phyloP scores from a whole-genome alignment of 1,139 yeast genomes.

The Lodderomyces metapsilosis region DNA sequence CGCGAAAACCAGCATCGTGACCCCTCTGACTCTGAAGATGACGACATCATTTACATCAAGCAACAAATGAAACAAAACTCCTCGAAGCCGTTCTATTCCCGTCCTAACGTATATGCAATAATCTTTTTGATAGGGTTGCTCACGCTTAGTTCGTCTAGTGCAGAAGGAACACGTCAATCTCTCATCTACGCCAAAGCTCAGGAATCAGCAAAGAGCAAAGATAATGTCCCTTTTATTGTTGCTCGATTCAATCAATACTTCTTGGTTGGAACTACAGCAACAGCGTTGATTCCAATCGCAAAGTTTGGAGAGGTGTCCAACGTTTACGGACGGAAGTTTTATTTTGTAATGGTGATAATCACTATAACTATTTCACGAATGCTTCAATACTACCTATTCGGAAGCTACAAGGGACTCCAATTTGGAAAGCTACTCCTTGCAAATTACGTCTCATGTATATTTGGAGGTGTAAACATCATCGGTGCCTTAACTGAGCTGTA shows the following conservation, averaged over 20 bases:
- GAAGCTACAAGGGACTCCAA: slow-evolving; percentile 22
- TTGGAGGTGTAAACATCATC: slow-evolving; percentile 54
- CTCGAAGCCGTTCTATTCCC: background rate
- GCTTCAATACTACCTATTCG: slow-evolving; percentile 27
- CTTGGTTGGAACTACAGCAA: slow-evolving; percentile 21
- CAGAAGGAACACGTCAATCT: slow-evolving; percentile 27
- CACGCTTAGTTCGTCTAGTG: slow-evolving; percentile 26
- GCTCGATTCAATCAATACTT: slow-evolving; percentile 29
- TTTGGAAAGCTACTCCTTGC: slow-evolving; percentile 31
- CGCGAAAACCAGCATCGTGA: background rate
- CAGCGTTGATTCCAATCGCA: slow-evolving; percentile 37
- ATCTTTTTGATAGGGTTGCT: slow-evolving; percentile 25
- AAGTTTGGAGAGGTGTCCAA: slow-evolving; percentile 61
- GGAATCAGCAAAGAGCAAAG: slow-evolving; percentile 14
- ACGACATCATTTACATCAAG: background rate
- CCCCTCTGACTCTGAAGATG: background rate
- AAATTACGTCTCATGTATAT: slow-evolving; percentile 40
- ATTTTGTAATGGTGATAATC: slow-evolving; percentile 32
- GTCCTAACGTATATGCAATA: slow-evolving; percentile 35
- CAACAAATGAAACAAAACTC: slow-evolving; percentile 1
- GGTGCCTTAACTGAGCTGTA: slow-evolving; percentile 56
- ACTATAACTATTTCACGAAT: slow-evolving; percentile 23
- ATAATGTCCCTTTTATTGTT: slow-evolving; percentile 33
- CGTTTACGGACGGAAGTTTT: slow-evolving; percentile 55
- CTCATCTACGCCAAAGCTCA: background rate